Evolutionary conservation across 2,329 filamentous ascomycete genomes (phyloP), one percentile per base, ranked within the genome.

Genomic region (Nigrograna mackinnonii): DNA sequence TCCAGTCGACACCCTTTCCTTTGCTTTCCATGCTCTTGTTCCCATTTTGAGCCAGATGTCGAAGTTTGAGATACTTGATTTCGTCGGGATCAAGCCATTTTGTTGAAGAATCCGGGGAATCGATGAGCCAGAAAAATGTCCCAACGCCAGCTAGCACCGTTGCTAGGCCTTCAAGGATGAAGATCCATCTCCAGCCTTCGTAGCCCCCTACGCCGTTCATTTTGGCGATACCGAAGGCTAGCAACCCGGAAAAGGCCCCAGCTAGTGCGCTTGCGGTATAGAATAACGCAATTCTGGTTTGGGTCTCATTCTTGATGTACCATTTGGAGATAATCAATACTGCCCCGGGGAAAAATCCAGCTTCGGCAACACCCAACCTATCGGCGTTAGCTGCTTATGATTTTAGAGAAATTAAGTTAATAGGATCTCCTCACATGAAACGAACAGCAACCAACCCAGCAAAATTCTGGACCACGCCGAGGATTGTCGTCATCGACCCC

Each of bases 291-390:
- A 69, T 55, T 20, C 69, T 63, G 58, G 66, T 67, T 47, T 72
- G 66, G 13, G 66, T 49, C 19, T 68, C 62, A 28, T 59, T 57
- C 5, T 57, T 59, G 37, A 61, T 68, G 43, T 71, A 28, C 56
- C 62, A 71, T 4, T 47, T 50, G 0, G 57, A 59, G 16, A n/a
- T n/a, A n/a, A n/a, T n/a, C n/a, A n/a, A n/a, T n/a, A n/a, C n/a
- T n/a, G n/a, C n/a, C n/a, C n/a, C n/a, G n/a, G 73, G 73, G 40
- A 77, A 76, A 1, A 91, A 74, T 5, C 87, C 87, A 6, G 87
- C 74, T 62, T 92, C 88, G 20, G 79, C 79, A 18, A 90, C 68
- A 22, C 87, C 87, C 0, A 91, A 73, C n/a, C n/a, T n/a, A n/a
- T n/a, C n/a, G n/a, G n/a, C n/a, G n/a, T n/a, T n/a, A n/a, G n/a